phyloP scores from a whole-genome alignment of 257 asterid genomes.

The Solanum arcanum region DNA sequence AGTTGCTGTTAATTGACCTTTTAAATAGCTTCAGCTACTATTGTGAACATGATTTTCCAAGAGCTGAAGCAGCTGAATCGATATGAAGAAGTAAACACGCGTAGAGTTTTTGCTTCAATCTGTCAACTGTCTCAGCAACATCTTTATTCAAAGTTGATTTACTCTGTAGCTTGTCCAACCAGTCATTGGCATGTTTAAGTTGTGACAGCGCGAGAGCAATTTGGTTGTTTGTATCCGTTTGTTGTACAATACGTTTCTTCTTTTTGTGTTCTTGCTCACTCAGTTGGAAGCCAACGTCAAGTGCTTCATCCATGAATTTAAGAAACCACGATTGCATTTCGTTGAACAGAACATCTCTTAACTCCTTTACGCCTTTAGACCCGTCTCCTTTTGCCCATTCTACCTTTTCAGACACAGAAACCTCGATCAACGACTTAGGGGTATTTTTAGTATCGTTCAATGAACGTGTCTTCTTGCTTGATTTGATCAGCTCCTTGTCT shows the following conservation, averaged over 20 bases:
- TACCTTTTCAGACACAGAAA: conserved; percentile 27
- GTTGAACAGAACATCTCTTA: conserved; percentile 22
- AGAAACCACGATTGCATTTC: conserved; percentile 70
- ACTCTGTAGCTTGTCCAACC: conserved; percentile 51
- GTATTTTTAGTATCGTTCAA: conserved; percentile 8
- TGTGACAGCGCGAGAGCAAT: conserved; percentile 64
- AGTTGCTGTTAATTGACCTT: background rate
- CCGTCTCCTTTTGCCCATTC: conserved; percentile 75
- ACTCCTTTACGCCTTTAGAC: conserved; percentile 30
- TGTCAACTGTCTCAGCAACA: conserved; percentile 37
- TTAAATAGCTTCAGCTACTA: background rate
- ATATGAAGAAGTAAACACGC: conserved; percentile 69
- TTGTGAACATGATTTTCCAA: conserved; percentile 25
- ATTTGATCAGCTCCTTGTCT: conserved; percentile 25
- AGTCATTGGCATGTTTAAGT: conserved; percentile 66
- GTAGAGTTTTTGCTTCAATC: conserved; percentile 71
- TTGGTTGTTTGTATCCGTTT: conserved; percentile 37
- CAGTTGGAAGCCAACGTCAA: conserved; percentile 46
- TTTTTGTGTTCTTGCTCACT: conserved; percentile 30
- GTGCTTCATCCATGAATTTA: conserved; percentile 56
- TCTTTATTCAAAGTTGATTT: conserved; percentile 22
- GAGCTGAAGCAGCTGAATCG: conserved; percentile 78
- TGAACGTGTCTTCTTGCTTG: conserved; percentile 16
- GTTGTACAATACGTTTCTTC: conserved; percentile 15
- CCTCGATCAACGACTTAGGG: conserved; percentile 18